phyloP scores from a whole-genome alignment of 2,329 filamentous ascomycete genomes.

The Aspergillus puulaauensis region DNA sequence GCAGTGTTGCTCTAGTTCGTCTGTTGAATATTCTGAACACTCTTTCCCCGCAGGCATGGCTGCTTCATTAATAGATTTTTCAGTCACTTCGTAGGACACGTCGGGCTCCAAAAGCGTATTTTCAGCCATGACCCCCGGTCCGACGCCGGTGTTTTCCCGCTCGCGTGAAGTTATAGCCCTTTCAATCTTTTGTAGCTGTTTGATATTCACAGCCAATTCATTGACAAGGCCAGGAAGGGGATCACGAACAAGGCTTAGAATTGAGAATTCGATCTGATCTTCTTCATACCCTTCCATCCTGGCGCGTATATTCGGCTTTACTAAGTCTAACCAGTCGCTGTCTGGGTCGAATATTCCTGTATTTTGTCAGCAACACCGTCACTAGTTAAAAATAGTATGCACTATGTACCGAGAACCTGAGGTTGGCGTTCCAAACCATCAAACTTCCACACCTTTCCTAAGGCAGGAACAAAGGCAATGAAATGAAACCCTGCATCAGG shows the following conservation, averaged over 20 bases:
- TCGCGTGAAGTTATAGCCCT: conserved; percentile 18
- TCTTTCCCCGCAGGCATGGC: conserved; percentile 24
- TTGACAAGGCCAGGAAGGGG: conserved; percentile 53
- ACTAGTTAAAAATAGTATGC: not conserved
- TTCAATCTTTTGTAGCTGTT: conserved; percentile 42
- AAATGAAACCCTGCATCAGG: conserved; percentile 77
- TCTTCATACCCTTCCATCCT: conserved; percentile 68
- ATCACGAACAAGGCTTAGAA: conserved; percentile 72
- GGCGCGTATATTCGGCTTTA: conserved; percentile 62
- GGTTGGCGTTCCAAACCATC: conserved; percentile 79
- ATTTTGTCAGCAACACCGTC: conserved; percentile 1
- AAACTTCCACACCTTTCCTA: conserved; percentile 79
- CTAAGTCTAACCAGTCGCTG: conserved; percentile 66
- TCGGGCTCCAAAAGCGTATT: conserved; percentile 33
- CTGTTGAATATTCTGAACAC: conserved; percentile 23
- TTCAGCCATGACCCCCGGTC: conserved; percentile 10
- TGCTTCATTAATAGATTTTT: conserved; percentile 33
- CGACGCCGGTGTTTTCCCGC: not conserved
- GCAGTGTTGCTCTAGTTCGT: conserved; percentile 32
- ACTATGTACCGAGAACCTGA: conserved; percentile 55
- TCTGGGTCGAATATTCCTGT: conserved; percentile 41
- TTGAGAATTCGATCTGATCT: conserved; percentile 69
- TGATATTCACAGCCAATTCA: conserved; percentile 47
- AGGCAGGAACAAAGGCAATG: conserved; percentile 78
- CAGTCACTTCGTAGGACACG: conserved; percentile 37